These are phyloP conservation scores for Alternaria longipes DNA, from an alignment of 2,329 filamentous ascomycete species.

Conservation along the genomic window DNA sequence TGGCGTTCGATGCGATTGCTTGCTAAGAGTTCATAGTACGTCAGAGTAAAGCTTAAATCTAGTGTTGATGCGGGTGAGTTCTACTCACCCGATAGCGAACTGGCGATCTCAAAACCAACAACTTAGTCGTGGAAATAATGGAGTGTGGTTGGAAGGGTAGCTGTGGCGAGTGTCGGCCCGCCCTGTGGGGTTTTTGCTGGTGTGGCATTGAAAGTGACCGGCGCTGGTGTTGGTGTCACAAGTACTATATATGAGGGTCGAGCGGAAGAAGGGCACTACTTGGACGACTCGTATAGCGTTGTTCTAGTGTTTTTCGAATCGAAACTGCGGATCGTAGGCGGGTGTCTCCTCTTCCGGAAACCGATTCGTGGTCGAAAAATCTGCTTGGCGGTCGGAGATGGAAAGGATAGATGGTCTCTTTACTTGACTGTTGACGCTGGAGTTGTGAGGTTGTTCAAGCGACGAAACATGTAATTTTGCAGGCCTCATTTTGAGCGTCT, in stretches of 20 bases:
- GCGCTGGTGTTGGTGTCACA: background rate
- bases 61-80: background rate
- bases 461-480: background rate
- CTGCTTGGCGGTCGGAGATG: background rate
- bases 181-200: background rate
- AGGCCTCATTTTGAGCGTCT: no score
- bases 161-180: background rate
- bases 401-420: background rate
- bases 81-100: background rate
- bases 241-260: background rate
- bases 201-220: background rate
- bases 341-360: background rate
- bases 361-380: background rate
- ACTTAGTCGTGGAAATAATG: background rate
- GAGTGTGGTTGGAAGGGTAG: background rate
- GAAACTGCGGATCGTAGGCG: background rate
- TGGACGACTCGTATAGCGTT: background rate
- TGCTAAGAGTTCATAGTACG: background rate
- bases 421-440: background rate
- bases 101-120: background rate
- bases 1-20: background rate
- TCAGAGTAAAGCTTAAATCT: background rate
- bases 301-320: background rate
- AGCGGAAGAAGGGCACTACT: background rate
- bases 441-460: background rate